These are phyloP conservation scores for Coleophoma crateriformis DNA, from an alignment of 2,329 filamentous ascomycete species.

Conservation along the genomic window DNA sequence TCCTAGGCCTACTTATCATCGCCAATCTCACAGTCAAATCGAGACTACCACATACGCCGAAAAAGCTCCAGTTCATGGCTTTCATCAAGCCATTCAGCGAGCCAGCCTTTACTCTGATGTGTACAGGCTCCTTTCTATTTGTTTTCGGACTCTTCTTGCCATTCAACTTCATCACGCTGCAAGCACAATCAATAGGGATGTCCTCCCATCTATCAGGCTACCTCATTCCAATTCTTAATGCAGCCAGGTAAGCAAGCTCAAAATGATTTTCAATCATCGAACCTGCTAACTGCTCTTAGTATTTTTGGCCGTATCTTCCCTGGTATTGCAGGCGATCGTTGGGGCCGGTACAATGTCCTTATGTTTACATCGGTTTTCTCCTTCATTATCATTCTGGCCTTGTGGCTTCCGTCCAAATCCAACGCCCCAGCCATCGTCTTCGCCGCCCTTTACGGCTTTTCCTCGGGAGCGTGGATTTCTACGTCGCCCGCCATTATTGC, in stretches of 20 bases:
- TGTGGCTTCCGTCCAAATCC: constrained; percentile 46
- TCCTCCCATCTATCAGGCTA: constrained; percentile 40
- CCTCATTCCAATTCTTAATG: constrained; percentile 48
- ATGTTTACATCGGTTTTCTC: constrained; percentile 40
- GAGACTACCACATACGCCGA: constrained; percentile 35
- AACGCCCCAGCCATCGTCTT: constrained; percentile 59
- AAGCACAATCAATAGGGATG: constrained; percentile 42
- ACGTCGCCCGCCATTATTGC: constrained; percentile 59
- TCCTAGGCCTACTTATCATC: constrained; percentile 46
- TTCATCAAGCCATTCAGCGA: constrained; percentile 32
- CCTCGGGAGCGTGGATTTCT: constrained; percentile 60
- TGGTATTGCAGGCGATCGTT: constrained; percentile 44
- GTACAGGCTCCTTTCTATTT: constrained; percentile 36
- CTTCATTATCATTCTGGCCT: constrained; percentile 40
- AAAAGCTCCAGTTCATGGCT: constrained; percentile 25
- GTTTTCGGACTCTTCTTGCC: constrained; percentile 48
- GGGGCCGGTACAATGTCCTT: constrained; percentile 49
- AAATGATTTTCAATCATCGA: background rate
- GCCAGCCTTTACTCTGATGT: constrained; percentile 30
- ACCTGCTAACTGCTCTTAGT: constrained; percentile 19
- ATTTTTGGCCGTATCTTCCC: constrained; percentile 52
- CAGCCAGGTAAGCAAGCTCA: constrained; percentile 29
- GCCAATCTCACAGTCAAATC: constrained; percentile 47
- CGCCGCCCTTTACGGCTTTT: constrained; percentile 63
- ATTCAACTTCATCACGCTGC: constrained; percentile 38